A percentile compares a stretch with the other conserved stretches of the same genome.
phyloP scores from a whole-genome alignment of 495 filamentous ascomycete species.

The Halenospora varia region DNA sequence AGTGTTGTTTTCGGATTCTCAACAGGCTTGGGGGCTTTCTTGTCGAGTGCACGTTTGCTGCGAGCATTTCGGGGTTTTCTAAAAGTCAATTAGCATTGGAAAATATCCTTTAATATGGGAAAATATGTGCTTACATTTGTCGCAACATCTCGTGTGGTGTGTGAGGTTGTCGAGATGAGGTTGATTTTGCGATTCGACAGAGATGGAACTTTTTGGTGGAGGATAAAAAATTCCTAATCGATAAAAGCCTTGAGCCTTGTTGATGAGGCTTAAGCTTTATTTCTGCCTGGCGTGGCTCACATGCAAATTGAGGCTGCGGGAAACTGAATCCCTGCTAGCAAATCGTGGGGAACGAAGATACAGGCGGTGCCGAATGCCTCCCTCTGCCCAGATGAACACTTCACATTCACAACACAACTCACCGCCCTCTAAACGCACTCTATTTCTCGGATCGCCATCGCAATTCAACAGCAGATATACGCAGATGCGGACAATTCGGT shows the following conservation, averaged over 20 bases:
- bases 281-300: slow-evolving; percentile 7
- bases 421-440: neutral
- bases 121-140: slow-evolving; percentile 39
- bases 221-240: neutral
- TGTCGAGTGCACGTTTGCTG: slow-evolving; percentile 88
- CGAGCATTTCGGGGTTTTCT: slow-evolving; percentile 54
- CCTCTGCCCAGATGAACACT: neutral
- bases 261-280: neutral
- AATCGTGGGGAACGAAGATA: slow-evolving; percentile 15
- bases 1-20: slow-evolving; percentile 87
- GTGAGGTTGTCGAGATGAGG: slow-evolving; percentile 3
- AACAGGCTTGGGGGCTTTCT: slow-evolving; percentile 78
- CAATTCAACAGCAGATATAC: neutral
- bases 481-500: slow-evolving; percentile 17
- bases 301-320: slow-evolving; percentile 9
- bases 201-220: neutral
- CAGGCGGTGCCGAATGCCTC: slow-evolving; percentile 11
- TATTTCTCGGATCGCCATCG: neutral
- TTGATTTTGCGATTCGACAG: neutral
- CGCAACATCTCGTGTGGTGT: slow-evolving; percentile 38
- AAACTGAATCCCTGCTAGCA: slow-evolving; percentile 7
- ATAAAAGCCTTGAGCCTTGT: neutral
- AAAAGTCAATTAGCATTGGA: neutral
- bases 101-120: no score
- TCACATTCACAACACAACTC: neutral